These are phyloP conservation scores for Cymbopogon flexuosus DNA, from an alignment of 202 grass and related monocot species.

Conservation along the genomic window DNA sequence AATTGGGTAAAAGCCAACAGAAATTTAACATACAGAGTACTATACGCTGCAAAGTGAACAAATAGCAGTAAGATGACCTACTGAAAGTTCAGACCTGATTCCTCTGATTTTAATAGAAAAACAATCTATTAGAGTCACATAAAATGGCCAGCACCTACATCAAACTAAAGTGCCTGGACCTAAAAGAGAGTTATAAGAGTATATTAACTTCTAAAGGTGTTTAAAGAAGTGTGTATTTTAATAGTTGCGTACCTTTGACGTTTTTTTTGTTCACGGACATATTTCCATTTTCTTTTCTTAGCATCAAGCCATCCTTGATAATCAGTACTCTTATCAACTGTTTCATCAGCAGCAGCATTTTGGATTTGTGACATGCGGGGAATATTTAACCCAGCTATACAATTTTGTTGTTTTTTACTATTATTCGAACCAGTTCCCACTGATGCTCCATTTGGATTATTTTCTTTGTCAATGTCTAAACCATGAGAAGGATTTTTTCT, in stretches of 20 bases:
- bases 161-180: background rate
- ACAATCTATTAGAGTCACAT: background rate
- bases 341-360: slow-evolving; percentile 37
- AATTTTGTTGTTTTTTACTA: slow-evolving; percentile 31
- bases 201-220: background rate
- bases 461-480: slow-evolving; percentile 60
- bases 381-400: slow-evolving; percentile 34
- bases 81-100: slow-evolving; percentile 5
- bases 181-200: background rate
- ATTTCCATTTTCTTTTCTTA: slow-evolving; percentile 93
- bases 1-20: background rate
- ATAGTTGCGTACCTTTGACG: slow-evolving; percentile 51
- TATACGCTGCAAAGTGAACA: background rate
- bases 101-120: background rate
- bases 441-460: slow-evolving; percentile 45
- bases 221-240: background rate
- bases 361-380: slow-evolving; percentile 27
- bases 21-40: background rate
- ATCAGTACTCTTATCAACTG: slow-evolving; percentile 58
- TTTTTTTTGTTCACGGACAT: slow-evolving; percentile 64
- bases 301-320: slow-evolving; percentile 95
- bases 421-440: slow-evolving; percentile 28
- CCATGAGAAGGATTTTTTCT: slow-evolving; percentile 36
- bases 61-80: background rate
- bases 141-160: slow-evolving; percentile 15